Conservation (phyloP, 1,284 basidiomycete species). For the Pseudozyma hubeiensis region DNA sequence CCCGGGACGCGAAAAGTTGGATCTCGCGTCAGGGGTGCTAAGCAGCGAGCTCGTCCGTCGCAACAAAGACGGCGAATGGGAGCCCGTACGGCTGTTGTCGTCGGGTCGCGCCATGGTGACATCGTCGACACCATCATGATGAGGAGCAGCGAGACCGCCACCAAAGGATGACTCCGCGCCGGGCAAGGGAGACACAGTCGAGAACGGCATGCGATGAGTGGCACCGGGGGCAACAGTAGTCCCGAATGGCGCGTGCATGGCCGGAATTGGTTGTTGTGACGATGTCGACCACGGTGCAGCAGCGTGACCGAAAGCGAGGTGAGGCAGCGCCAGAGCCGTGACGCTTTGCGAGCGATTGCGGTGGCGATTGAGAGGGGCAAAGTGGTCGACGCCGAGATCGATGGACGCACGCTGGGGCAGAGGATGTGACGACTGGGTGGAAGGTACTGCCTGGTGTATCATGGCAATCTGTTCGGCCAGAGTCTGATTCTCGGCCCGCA, state of each 20-base stretch:
- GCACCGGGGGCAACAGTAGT: slow-evolving; percentile 23
- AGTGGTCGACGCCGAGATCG: slow-evolving; percentile 30
- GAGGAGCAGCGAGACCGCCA: slow-evolving; percentile 20
- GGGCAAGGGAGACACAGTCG: slow-evolving; percentile 8
- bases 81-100: slow-evolving; percentile 20
- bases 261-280: slow-evolving; percentile 14
- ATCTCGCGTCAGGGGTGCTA: slow-evolving; percentile 18
- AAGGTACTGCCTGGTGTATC: slow-evolving; percentile 37
- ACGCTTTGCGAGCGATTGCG: slow-evolving; percentile 44
- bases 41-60: slow-evolving; percentile 17
- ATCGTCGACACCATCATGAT: slow-evolving; percentile 17
- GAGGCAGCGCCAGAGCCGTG: slow-evolving; percentile 27
- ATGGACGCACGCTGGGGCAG: slow-evolving; percentile 39
- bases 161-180: slow-evolving; percentile 12
- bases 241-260: slow-evolving; percentile 24
- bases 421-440: slow-evolving; percentile 38
- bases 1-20: slow-evolving; percentile 32
- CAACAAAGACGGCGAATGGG: slow-evolving; percentile 18
- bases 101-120: slow-evolving; percentile 21
- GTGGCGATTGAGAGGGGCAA: slow-evolving; percentile 18
- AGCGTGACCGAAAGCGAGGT: slow-evolving; percentile 14
- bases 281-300: slow-evolving; percentile 31
- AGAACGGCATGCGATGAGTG: slow-evolving; percentile 25
- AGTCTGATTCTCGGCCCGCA: slow-evolving; percentile 46
- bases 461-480: slow-evolving; percentile 38